Base-by-base conservation (phyloP, 2,329 filamentous ascomycete species). In the Aspergillus pseudoviridinutans region DNA sequence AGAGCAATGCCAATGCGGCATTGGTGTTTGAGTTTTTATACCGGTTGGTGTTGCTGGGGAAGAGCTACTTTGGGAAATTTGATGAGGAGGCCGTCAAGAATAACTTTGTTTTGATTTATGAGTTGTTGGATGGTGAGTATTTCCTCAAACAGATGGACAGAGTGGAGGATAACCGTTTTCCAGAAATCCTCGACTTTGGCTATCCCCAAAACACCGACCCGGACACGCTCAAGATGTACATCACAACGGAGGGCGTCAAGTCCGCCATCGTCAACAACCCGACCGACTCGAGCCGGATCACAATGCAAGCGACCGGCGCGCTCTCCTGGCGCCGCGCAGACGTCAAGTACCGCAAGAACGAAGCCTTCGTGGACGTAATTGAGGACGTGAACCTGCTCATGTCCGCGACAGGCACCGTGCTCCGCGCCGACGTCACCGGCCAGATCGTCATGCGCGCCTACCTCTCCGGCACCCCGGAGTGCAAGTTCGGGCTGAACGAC, bases 61-160 rank as follows among this genome's bases (percentile, higher is more conserved):
- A 90, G 78, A 91, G 92, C 57, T 99, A 99, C 78, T 99, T 99
- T 82, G 93, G 90, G 73, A 97, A 97, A 78, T 96, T 99, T 72
- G 94, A 99, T 71, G 94, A 99, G 82, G 94, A 99, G 79, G 92
- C 94, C 57, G 93, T 99, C 68, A 99, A 99, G 87, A 97, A 97
- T 79, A 99, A 99, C 80, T 99, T 99, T 79, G 94, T 99, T 63
- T 82, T 99, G 65, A 92, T 99, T 42, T 99, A 99, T 77, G 94
- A 99, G 82, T 84, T 99, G 57, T 80, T 99, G 56, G 94, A 99
- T 76, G 91, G 91, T 94, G 72, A 61, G 79, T 71, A 24, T 3
- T 52, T 1, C 4, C 1, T 17, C 12, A 14, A 35, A 2, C 7
- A 6, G 41, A 25, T 22, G 44, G 22, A 4, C 20, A 0, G 24